phyloP scores from a whole-genome alignment of 163 green algal species.

The Prototheca wickerhamii region DNA sequence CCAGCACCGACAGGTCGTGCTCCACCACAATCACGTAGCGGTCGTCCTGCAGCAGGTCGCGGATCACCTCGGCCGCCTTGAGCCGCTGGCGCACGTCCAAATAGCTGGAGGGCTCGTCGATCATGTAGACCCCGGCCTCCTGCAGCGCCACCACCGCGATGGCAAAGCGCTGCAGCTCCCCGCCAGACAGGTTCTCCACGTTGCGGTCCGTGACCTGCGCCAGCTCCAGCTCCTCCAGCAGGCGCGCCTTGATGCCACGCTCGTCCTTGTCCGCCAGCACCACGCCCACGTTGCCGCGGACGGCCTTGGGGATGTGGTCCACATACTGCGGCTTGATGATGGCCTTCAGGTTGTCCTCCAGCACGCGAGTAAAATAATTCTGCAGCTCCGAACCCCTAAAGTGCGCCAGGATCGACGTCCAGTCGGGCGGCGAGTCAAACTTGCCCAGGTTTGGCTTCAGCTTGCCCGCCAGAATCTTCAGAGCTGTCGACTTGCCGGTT shows the following conservation, averaged over 20 bases:
- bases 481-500: slow-evolving; percentile 96
- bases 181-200: slow-evolving; percentile 90
- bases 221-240: slow-evolving; percentile 76
- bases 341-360: slow-evolving; percentile 92
- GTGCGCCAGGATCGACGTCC: slow-evolving; percentile 92
- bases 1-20: slow-evolving; percentile 93
- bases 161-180: slow-evolving; percentile 97
- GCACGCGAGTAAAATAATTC: slow-evolving; percentile 96
- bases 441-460: slow-evolving; percentile 96
- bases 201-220: slow-evolving; percentile 90
- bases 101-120: slow-evolving; percentile 96
- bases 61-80: slow-evolving; percentile 76
- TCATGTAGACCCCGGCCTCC: slow-evolving; percentile 96
- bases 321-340: slow-evolving; percentile 99
- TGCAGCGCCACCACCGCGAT: slow-evolving; percentile 89
- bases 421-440: slow-evolving; percentile 84
- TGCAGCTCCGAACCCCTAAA: slow-evolving; percentile 96
- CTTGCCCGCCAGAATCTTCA: slow-evolving; percentile 95
- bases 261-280: slow-evolving; percentile 81
- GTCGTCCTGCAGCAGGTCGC: slow-evolving; percentile 54
- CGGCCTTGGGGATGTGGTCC: slow-evolving; percentile 86
- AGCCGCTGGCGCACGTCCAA: slow-evolving; percentile 95
- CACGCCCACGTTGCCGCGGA: slow-evolving; percentile 76
- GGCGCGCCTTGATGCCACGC: slow-evolving; percentile 48
- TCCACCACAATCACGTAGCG: slow-evolving; percentile 97